Conservation (phyloP, 2,329 filamentous ascomycete genomes). For the Chaetomium strumarium region DNA sequence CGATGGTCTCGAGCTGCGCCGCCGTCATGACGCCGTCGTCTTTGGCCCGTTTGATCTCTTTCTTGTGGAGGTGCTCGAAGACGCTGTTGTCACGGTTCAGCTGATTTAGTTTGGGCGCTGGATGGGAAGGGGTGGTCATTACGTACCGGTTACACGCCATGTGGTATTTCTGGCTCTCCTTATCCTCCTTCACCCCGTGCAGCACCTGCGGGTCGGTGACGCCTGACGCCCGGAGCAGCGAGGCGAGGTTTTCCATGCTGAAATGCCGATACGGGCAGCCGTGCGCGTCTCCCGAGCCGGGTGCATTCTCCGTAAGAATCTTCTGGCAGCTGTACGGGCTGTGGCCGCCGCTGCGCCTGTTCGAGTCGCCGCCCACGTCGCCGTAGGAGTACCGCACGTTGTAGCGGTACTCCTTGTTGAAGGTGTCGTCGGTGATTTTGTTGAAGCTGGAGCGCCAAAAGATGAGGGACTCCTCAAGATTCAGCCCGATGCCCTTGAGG, state of each 20-base stretch:
- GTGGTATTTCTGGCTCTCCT: constrained; percentile 81
- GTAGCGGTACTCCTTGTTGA: constrained; percentile 97
- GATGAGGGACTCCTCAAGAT: constrained; percentile 80
- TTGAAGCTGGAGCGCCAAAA: constrained; percentile 90
- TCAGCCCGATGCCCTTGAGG: constrained; percentile 90
- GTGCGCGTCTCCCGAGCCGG: constrained; percentile 80
- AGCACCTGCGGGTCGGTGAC: constrained; percentile 72
- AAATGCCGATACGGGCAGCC: constrained; percentile 98
- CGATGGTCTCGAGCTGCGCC: constrained; percentile 84
- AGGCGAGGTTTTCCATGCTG: constrained; percentile 74
- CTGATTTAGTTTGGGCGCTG: neutral
- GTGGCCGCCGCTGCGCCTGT: constrained; percentile 80
- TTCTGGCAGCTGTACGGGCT: constrained; percentile 92
- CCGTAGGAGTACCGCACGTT: constrained; percentile 94
- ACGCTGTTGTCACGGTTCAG: constrained; percentile 45
- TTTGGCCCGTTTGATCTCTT: constrained; percentile 69
- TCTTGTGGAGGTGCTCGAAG: constrained; percentile 81
- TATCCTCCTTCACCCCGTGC: constrained; percentile 79
- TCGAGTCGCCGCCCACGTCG: constrained; percentile 88
- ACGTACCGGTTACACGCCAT: constrained; percentile 83
- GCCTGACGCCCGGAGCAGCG: constrained; percentile 70
- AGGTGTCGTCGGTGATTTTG: constrained; percentile 84
- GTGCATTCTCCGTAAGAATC: constrained; percentile 82
- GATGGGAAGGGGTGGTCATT: constrained; percentile 23
- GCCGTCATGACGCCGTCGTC: constrained; percentile 66